Percentiles rank a stretch among this genome's conserved stretches.
Conservation (phyloP, 306 rosid genomes). For the Hylodesmum podocarpum region DNA sequence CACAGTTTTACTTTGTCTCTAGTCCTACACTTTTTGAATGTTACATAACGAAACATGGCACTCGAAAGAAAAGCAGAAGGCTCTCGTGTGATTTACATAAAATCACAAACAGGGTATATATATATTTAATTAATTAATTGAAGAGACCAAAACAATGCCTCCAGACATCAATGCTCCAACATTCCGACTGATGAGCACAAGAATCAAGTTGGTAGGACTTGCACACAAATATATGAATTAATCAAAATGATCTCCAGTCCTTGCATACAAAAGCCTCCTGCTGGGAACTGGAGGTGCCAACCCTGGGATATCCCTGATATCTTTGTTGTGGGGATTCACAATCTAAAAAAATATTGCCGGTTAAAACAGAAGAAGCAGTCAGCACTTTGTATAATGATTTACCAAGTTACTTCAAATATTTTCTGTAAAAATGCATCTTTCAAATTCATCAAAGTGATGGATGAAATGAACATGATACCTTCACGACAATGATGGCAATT, state of each 20-base stretch:
- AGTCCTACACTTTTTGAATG: slow-evolving; percentile 26
- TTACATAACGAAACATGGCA: slow-evolving; percentile 47
- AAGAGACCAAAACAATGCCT: slow-evolving; percentile 32
- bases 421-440: neutral
- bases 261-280: slow-evolving; percentile 81
- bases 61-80: slow-evolving; percentile 42
- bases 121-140: slow-evolving; percentile 25
- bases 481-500: slow-evolving; percentile 88
- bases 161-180: slow-evolving; percentile 41
- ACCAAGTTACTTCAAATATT: neutral
- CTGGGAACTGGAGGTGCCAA: slow-evolving; percentile 94
- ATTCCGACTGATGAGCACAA: slow-evolving; percentile 25
- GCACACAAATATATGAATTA: slow-evolving; percentile 34
- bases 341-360: slow-evolving; percentile 51
- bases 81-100: slow-evolving; percentile 55
- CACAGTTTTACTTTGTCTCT: slow-evolving; percentile 29
- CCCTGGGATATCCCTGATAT: slow-evolving; percentile 86
- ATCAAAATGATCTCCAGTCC: slow-evolving; percentile 43
- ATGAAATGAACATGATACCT: slow-evolving; percentile 55
- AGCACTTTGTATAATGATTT: neutral
- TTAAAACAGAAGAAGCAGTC: slow-evolving; percentile 4
- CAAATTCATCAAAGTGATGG: slow-evolving; percentile 5
- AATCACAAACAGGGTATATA: slow-evolving; percentile 58
- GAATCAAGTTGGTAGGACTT: slow-evolving; percentile 28
- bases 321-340: slow-evolving; percentile 83